Evolutionary conservation across 2,329 filamentous ascomycete species (phyloP).

Genomic region (Arthroderma sp.): DNA sequence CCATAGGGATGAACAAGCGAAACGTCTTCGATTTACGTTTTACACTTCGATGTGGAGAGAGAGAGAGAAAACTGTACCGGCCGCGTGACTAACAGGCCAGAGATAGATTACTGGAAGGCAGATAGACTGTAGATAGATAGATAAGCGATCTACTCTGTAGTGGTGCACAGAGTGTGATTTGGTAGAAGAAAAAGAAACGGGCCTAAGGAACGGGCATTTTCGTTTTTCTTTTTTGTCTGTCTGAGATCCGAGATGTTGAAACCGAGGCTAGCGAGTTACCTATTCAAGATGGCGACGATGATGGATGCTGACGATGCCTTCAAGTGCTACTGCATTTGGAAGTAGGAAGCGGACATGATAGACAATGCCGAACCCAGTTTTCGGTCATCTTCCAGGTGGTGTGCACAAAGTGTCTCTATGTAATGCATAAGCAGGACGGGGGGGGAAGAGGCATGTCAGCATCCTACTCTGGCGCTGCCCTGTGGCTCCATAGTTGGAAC

Average conservation of each 20-base stretch:
- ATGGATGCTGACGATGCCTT: not conserved
- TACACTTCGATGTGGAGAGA: not conserved
- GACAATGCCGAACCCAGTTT: not conserved
- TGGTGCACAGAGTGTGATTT: not conserved
- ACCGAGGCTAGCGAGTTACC: not conserved
- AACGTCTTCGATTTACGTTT: slow-evolving; percentile 1
- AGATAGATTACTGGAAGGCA: no score
- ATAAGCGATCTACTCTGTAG: not conserved
- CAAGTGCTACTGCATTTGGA: not conserved
- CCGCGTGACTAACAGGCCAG: not conserved
- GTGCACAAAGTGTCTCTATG: not conserved
- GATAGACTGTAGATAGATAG: not conserved
- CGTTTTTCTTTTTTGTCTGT: not conserved
- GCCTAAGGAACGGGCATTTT: not conserved
- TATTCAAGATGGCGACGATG: no score
- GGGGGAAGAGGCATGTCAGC: not conserved
- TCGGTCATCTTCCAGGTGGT: not conserved
- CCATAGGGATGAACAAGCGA: slow-evolving; percentile 3
- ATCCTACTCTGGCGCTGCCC: not conserved
- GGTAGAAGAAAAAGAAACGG: not conserved
- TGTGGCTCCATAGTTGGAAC: not conserved
- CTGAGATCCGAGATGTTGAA: not conserved
- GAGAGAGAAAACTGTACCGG: not conserved
- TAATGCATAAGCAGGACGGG: not conserved
- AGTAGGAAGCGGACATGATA: not conserved